A percentile compares a stretch with the other conserved stretches of the same genome.
These are phyloP conservation scores for Phytophthora sojae DNA, from an alignment of 352 stramenopile species.

Conservation along the genomic window DNA sequence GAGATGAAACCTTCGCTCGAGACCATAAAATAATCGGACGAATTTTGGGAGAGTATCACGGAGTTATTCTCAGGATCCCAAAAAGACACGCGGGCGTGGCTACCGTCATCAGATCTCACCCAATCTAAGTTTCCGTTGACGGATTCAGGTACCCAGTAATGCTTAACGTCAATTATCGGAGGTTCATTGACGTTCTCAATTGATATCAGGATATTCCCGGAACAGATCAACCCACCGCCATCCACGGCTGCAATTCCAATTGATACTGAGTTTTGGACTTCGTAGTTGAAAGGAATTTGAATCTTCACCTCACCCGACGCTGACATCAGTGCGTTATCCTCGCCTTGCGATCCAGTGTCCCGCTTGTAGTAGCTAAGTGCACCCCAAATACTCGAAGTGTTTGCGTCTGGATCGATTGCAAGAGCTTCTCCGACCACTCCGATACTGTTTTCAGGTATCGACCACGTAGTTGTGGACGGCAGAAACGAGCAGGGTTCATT, in stretches of 20 bases:
- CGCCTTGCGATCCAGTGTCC: not conserved
- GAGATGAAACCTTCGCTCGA: conserved; percentile 27
- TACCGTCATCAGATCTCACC: conserved; percentile 19
- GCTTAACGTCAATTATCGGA: conserved; percentile 35
- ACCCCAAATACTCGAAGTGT: conserved; percentile 21
- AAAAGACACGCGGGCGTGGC: conserved; percentile 30
- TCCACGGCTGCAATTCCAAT: conserved; percentile 29
- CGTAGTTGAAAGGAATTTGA: conserved; percentile 28
- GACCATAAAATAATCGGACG: conserved; percentile 40
- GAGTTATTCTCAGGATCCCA: conserved; percentile 79
- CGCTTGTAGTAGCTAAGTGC: conserved; percentile 28
- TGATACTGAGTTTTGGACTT: conserved; percentile 12
- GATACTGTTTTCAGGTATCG: conserved; percentile 24
- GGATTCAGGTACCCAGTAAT: conserved; percentile 57
- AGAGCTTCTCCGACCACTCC: conserved; percentile 16
- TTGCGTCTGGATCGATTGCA: conserved; percentile 27
- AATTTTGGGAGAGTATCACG: conserved; percentile 36
- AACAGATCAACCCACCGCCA: conserved; percentile 26
- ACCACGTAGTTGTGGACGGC: not conserved
- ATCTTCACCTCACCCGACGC: conserved; percentile 18
- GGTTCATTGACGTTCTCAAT: conserved; percentile 49
- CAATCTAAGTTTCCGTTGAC: conserved; percentile 20
- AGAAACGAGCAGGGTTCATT: conserved; percentile 32
- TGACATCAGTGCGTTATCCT: conserved; percentile 3
- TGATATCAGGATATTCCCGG: conserved; percentile 10